Conservation (phyloP, 2,329 filamentous ascomycete genomes). For the Scedosporium boydii region DNA sequence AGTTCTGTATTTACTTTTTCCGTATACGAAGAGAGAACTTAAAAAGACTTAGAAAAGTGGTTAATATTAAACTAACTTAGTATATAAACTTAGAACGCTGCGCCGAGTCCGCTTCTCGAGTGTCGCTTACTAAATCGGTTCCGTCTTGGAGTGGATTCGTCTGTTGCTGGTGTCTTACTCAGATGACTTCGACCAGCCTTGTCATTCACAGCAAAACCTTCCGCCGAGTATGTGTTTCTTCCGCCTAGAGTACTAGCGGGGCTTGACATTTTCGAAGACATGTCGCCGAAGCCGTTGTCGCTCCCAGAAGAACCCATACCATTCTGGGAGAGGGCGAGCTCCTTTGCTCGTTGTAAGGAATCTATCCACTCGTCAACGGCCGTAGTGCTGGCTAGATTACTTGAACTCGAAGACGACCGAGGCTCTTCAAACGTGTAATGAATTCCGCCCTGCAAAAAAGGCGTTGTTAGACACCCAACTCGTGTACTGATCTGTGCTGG, state of each 20-base stretch:
- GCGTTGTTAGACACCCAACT: background rate
- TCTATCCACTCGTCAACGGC: conserved; percentile 90
- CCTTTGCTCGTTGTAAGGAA: conserved; percentile 73
- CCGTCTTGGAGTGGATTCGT: conserved; percentile 42
- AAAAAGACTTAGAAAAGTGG: background rate
- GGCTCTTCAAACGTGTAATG: conserved; percentile 90
- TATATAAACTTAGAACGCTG: conserved; percentile 54
- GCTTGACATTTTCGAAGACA: conserved; percentile 65
- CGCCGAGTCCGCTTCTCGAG: conserved; percentile 86
- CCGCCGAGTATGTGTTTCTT: conserved; percentile 36
- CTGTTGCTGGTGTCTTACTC: conserved; percentile 49
- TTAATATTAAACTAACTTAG: background rate
- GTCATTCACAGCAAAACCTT: conserved; percentile 39
- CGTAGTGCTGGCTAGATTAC: conserved; percentile 44
- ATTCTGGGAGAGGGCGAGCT: conserved; percentile 70
- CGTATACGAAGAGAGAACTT: background rate
- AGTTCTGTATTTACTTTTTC: no score
- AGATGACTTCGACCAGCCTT: conserved; percentile 46
- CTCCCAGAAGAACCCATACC: conserved; percentile 55
- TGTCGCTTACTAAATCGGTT: conserved; percentile 84
- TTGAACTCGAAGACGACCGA: conserved; percentile 54
- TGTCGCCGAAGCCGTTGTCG: conserved; percentile 58
- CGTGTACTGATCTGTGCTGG: background rate
- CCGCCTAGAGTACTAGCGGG: conserved; percentile 64
- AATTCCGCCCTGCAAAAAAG: conserved; percentile 59